Evolutionary conservation across 2,329 filamentous ascomycete genomes (phyloP).

Genomic region (Sporothrix euskadiensis): DNA sequence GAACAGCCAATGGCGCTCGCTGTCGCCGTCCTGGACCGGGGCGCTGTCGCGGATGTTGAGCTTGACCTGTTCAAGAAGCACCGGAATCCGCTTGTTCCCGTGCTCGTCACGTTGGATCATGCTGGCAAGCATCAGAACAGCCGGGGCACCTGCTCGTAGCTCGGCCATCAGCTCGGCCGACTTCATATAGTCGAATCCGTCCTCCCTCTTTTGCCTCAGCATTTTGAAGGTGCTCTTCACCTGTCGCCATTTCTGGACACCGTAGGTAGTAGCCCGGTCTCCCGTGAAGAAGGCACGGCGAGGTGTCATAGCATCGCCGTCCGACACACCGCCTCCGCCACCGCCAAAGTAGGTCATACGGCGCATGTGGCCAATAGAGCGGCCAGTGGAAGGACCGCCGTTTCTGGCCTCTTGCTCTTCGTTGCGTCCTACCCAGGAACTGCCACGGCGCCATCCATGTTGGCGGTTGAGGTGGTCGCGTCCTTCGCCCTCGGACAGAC

Average conservation of each 20-base stretch:
- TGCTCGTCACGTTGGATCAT: constrained; percentile 98
- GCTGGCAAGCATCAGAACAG: constrained; percentile 89
- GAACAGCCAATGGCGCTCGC: constrained; percentile 77
- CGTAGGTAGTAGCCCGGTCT: constrained; percentile 71
- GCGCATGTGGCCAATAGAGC: constrained; percentile 63
- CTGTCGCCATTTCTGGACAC: constrained; percentile 85
- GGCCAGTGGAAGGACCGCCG: constrained; percentile 48
- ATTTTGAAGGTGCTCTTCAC: constrained; percentile 85
- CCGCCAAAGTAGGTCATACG: constrained; percentile 66
- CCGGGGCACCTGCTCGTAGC: constrained; percentile 85
- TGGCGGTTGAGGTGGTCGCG: constrained; percentile 60
- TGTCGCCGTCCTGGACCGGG: constrained; percentile 63
- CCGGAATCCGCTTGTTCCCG: constrained; percentile 90
- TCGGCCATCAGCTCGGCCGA: constrained; percentile 97
- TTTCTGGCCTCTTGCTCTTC: constrained; percentile 51
- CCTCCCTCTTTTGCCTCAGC: constrained; percentile 77
- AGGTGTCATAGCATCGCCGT: constrained; percentile 60
- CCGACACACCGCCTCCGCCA: constrained; percentile 62
- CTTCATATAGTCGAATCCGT: constrained; percentile 89
- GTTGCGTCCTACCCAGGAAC: constrained; percentile 56
- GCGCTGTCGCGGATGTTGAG: constrained; percentile 79
- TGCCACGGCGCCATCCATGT: constrained; percentile 59
- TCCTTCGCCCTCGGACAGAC: constrained; percentile 74
- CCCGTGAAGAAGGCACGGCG: constrained; percentile 59
- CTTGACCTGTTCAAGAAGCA: constrained; percentile 92